phyloP scores from a whole-genome alignment of 768 basidiomycete species.

The Pulveroboletus sp. region DNA sequence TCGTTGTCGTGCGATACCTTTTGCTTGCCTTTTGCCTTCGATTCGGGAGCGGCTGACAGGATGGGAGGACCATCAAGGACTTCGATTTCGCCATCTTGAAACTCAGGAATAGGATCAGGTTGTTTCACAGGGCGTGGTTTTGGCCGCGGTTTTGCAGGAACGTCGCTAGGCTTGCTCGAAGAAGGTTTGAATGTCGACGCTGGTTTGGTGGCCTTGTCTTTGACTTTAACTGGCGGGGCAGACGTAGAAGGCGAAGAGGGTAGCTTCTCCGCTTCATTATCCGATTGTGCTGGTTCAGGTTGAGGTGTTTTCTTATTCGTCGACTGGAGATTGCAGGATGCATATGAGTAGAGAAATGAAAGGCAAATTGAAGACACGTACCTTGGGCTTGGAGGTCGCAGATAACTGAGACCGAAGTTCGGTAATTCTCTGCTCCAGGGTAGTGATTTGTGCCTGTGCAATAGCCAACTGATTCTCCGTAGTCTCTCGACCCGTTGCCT shows the following conservation, averaged over 20 bases:
- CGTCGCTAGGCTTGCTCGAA: constrained; percentile 14
- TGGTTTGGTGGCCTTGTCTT: constrained; percentile 15
- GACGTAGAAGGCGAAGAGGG: constrained; percentile 17
- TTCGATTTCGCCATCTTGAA: constrained; percentile 33
- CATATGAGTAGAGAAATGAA: constrained; percentile 2
- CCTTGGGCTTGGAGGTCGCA: constrained; percentile 32
- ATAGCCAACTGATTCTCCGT: constrained; percentile 34
- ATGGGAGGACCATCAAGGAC: constrained; percentile 17
- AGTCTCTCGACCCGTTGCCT: constrained; percentile 36
- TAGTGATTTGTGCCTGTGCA: constrained; percentile 24
- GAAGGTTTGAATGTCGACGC: constrained; percentile 16
- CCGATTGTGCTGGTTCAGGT: constrained; percentile 12
- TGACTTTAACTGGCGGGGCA: constrained; percentile 7
- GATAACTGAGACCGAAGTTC: constrained; percentile 46
- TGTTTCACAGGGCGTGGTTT: constrained; percentile 20
- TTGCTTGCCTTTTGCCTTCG: constrained; percentile 39
- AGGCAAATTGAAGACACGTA: constrained; percentile 11
- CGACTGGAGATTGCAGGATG: constrained; percentile 6
- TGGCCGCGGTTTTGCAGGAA: constrained; percentile 21
- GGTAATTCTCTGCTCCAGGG: constrained; percentile 38
- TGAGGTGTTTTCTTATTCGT: constrained; percentile 7
- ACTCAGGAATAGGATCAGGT: constrained; percentile 14
- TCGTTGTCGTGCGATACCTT: constrained; percentile 27
- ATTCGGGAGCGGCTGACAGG: constrained; percentile 18
- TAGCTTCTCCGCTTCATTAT: constrained; percentile 24